Evolutionary conservation across 192 early-diverging fungal genomes (phyloP).

Genomic region (Gigaspora rosea): DNA sequence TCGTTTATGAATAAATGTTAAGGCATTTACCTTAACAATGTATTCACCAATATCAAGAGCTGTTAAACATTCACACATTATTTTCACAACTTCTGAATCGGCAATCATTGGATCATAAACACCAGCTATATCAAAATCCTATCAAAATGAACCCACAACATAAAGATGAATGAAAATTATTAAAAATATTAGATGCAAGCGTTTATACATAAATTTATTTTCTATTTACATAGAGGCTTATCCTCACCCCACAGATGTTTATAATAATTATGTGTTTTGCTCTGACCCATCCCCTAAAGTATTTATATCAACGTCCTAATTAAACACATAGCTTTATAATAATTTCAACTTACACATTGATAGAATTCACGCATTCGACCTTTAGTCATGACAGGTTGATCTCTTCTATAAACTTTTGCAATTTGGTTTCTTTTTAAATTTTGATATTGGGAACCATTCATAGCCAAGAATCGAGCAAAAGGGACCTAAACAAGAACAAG

Average conservation of each 20-base stretch:
- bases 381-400: constrained; percentile 98
- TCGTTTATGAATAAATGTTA: no score
- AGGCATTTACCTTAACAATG: constrained; percentile 70
- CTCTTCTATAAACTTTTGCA: constrained; percentile 97
- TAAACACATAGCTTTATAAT: no score
- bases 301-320: no score
- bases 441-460: constrained; percentile 78
- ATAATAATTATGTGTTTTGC: no score
- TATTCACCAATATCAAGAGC: constrained; percentile 85
- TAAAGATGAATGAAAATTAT: not conserved
- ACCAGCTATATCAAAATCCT: constrained; percentile 98
- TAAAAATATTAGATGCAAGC: not conserved
- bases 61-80: constrained; percentile 81
- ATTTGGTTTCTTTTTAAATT: constrained; percentile 98
- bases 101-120: constrained; percentile 95
- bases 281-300: no score
- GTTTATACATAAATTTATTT: not conserved
- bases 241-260: no score
- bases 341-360: constrained; percentile 77
- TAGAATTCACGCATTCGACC: constrained; percentile 99
- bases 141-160: not conserved
- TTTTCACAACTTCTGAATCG: constrained; percentile 85
- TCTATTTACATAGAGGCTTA: not conserved
- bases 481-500: constrained; percentile 60
- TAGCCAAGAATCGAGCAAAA: constrained; percentile 94